These are phyloP conservation scores for Fraxinus anomala DNA, from an alignment of 257 asterid genomes.

Conservation along the genomic window DNA sequence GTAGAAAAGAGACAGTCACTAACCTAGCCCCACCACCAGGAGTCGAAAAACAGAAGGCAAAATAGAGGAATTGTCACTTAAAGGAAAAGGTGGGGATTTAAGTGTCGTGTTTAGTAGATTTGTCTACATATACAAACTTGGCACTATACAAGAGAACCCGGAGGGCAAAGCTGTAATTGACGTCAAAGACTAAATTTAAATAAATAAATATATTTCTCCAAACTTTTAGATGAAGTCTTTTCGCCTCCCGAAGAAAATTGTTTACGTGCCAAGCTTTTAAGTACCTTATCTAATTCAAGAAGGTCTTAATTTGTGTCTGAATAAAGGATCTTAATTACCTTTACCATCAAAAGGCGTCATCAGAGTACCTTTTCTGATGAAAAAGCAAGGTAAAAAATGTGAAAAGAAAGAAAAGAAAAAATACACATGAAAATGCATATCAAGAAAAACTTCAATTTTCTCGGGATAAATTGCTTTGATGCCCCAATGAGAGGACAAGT, in stretches of 20 bases:
- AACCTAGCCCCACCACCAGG: too few relatives aligned
- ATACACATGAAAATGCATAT: neutral
- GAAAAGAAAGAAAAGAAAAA: neutral
- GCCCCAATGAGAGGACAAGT: neutral
- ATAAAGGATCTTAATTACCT: neutral
- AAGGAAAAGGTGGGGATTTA: neutral
- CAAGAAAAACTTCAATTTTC: neutral
- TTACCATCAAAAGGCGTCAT: neutral
- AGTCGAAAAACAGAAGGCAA: neutral
- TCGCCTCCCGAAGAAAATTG: too few relatives aligned
- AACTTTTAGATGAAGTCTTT: too few relatives aligned
- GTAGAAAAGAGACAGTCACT: neutral
- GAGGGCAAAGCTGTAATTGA: neutral
- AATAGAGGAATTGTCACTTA: neutral
- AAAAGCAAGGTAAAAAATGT: neutral
- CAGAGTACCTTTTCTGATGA: neutral
- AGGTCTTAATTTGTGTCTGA: neutral
- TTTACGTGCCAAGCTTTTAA: neutral
- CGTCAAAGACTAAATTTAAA: too few relatives aligned
- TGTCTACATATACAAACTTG: neutral
- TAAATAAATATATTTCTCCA: too few relatives aligned
- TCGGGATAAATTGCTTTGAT: neutral
- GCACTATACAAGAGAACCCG: neutral
- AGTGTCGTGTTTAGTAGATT: neutral
- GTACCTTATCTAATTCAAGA: neutral